These are phyloP conservation scores for Zygosaccharomyces bisporus DNA, from an alignment of 805 yeast species.

Conservation along the genomic window DNA sequence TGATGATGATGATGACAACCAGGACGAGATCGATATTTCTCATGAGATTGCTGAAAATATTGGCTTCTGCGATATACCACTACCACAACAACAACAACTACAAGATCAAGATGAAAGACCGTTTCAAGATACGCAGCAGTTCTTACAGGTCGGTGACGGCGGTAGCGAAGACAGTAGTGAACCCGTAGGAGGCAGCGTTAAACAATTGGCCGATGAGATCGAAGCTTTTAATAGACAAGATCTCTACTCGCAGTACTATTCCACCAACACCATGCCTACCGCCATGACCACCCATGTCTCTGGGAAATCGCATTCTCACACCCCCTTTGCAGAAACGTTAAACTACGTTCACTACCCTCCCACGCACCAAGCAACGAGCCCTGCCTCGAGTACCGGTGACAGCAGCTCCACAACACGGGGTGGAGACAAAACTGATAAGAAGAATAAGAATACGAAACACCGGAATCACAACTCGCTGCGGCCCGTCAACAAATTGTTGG, in stretches of 20 bases:
- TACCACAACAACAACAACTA: constrained; percentile 10
- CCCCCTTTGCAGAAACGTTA: constrained; percentile 4
- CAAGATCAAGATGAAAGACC: no score
- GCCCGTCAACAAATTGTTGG: constrained; percentile 19
- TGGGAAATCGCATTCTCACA: constrained; percentile 3
- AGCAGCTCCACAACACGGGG: neutral
- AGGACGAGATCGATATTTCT: constrained; percentile 16
- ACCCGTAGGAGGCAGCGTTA: constrained; percentile 3
- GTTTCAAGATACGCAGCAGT: constrained; percentile 12
- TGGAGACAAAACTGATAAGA: neutral
- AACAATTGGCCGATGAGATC: constrained; percentile 14
- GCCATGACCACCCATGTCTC: constrained; percentile 7
- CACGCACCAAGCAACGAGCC: constrained; percentile 5
- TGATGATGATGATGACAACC: constrained; percentile 8
- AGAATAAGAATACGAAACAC: constrained; percentile 6
- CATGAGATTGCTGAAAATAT: constrained; percentile 21
- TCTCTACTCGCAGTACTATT: constrained; percentile 10
- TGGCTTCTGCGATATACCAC: constrained; percentile 19
- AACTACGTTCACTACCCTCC: constrained; percentile 8
- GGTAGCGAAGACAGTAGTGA: neutral
- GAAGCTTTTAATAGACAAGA: constrained; percentile 17
- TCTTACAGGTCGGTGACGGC: neutral
- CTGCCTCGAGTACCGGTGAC: constrained; percentile 4
- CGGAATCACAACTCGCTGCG: constrained; percentile 13
- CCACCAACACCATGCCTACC: constrained; percentile 6